Percentiles rank a stretch among this genome's conserved stretches.
Conservation (phyloP, 176 grass and related monocot genomes). For the Rhynchospora tenuis region DNA sequence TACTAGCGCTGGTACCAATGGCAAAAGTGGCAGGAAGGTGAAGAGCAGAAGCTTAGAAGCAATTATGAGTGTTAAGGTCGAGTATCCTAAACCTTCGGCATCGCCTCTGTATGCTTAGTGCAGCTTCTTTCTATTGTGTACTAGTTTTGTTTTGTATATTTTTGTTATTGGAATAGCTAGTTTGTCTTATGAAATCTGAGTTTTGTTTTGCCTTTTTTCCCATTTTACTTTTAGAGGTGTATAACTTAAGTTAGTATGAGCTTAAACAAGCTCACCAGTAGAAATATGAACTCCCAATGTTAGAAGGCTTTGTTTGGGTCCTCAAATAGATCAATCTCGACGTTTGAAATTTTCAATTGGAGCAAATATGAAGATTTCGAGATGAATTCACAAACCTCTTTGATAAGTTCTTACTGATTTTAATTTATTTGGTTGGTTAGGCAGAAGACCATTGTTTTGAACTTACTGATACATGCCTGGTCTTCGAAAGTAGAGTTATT, state of each 20-base stretch:
- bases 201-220: not conserved
- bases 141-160: conserved; percentile 2
- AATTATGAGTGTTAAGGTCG: not conserved
- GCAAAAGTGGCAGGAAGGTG: not conserved
- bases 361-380: not conserved
- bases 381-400: not conserved
- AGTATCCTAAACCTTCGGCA: conserved; percentile 5
- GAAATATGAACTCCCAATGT: not conserved
- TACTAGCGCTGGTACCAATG: not conserved
- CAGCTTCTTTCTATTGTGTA: not conserved
- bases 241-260: not conserved
- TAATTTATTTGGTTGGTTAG: not conserved
- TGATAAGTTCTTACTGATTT: not conserved
- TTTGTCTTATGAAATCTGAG: not conserved
- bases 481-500: not conserved
- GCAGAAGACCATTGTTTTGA: not conserved
- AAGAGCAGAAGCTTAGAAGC: conserved; percentile 6
- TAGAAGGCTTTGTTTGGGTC: not conserved
- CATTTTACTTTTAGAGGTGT: not conserved
- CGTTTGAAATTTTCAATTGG: not conserved
- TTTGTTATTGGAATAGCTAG: not conserved
- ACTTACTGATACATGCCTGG: not conserved
- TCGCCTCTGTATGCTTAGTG: conserved; percentile 20
- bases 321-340: not conserved
- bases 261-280: conserved; percentile 8